Evolutionary conservation across 2,329 filamentous ascomycete species (phyloP).

Genomic region (Coniella vitis): DNA sequence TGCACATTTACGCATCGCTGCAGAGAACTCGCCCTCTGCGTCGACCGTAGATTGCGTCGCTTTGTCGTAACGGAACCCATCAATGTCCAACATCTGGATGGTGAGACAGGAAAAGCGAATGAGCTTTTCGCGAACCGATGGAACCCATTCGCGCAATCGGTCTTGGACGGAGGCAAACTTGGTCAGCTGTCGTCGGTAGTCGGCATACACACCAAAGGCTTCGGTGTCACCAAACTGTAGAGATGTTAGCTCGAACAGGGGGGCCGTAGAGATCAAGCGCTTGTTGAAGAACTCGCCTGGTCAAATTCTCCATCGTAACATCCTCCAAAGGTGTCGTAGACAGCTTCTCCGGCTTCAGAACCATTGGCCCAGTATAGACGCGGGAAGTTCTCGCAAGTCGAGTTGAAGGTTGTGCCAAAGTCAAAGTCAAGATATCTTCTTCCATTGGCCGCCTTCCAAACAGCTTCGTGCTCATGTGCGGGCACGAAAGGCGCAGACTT

Average conservation of each 20-base stretch:
- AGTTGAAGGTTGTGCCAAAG: slow-evolving; percentile 43
- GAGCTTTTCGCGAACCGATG: slow-evolving; percentile 49
- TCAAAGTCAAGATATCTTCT: slow-evolving; percentile 51
- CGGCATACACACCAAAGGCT: slow-evolving; percentile 55
- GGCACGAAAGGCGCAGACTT: slow-evolving; percentile 45
- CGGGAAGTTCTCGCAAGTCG: slow-evolving; percentile 45
- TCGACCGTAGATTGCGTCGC: slow-evolving; percentile 54
- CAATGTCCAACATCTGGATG: slow-evolving; percentile 54
- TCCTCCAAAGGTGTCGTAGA: slow-evolving; percentile 39
- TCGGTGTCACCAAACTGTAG: slow-evolving; percentile 51
- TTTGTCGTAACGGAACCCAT: slow-evolving; percentile 60
- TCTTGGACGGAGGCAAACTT: slow-evolving; percentile 63
- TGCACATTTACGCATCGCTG: slow-evolving; percentile 49
- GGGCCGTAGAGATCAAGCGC: background rate
- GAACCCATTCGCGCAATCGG: slow-evolving; percentile 56
- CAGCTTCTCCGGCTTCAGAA: slow-evolving; percentile 38
- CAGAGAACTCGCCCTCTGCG: slow-evolving; percentile 49
- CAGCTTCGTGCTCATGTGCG: slow-evolving; percentile 44
- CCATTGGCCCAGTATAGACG: slow-evolving; percentile 55
- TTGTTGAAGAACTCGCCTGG: background rate
- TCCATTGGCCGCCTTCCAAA: slow-evolving; percentile 41
- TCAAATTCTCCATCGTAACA: slow-evolving; percentile 39
- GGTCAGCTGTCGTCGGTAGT: slow-evolving; percentile 56
- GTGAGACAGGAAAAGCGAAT: slow-evolving; percentile 55
- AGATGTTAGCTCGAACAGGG: background rate